Percentiles rank a stretch among this genome's conserved stretches.
Evolutionary conservation across 2,329 filamentous ascomycete species (phyloP).

Genomic region (Aspergillus caelatus): DNA sequence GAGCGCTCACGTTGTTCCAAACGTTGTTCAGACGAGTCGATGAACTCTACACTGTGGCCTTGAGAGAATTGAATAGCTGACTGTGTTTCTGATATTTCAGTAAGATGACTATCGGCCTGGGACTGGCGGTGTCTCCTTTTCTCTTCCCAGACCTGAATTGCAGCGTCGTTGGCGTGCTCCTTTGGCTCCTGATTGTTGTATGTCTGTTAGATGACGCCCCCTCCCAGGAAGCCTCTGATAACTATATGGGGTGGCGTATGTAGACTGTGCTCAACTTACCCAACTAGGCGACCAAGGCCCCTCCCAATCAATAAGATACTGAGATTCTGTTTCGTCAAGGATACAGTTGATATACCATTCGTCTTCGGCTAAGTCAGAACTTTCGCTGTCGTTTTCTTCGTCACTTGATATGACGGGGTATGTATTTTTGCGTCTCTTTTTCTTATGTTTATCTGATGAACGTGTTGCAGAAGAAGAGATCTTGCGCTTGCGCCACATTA

Average conservation of each 20-base stretch:
- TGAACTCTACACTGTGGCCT: conserved; percentile 7
- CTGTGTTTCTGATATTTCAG: conserved; percentile 10
- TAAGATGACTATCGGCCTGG: conserved; percentile 8
- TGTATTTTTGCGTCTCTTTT: conserved; percentile 11
- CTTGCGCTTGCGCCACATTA: conserved; percentile 30
- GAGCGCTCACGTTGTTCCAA: conserved; percentile 12
- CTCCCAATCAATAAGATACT: conserved; percentile 45
- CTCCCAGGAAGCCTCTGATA: neutral
- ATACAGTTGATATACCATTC: conserved; percentile 41
- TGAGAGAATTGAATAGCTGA: neutral
- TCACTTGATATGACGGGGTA: conserved; percentile 19
- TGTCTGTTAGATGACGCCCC: conserved; percentile 12
- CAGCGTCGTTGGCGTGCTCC: conserved; percentile 35
- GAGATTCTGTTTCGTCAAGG: conserved; percentile 35
- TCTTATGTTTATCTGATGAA: conserved; percentile 12
- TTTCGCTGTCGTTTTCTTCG: conserved; percentile 15
- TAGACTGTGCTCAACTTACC: conserved; percentile 31
- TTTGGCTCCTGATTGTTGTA: conserved; percentile 35
- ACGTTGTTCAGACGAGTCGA: neutral
- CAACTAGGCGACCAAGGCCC: conserved; percentile 40
- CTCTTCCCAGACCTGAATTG: conserved; percentile 33
- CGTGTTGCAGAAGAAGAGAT: conserved; percentile 18
- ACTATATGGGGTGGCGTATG: neutral
- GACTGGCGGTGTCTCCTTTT: conserved; percentile 21
- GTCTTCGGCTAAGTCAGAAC: conserved; percentile 25